These are phyloP conservation scores for Malassezia globosa DNA, from an alignment of 1,284 basidiomycete genomes.

Conservation along the genomic window DNA sequence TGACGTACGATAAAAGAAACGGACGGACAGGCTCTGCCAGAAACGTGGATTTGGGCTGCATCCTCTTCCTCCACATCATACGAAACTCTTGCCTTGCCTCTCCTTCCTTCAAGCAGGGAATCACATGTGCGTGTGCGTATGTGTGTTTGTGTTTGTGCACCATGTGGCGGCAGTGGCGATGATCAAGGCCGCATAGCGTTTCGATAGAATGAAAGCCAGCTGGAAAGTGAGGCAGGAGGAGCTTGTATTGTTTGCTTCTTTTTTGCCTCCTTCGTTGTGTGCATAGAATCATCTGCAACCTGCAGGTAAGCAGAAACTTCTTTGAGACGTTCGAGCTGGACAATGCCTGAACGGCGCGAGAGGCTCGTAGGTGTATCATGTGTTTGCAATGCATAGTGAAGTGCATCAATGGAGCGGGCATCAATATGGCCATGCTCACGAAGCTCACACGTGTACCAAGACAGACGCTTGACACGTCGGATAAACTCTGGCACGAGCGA, in stretches of 20 bases:
- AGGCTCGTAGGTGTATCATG: neutral
- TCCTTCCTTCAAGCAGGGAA: too few relatives aligned
- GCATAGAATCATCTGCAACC: neutral
- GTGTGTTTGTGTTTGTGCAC: too few relatives aligned
- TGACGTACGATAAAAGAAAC: too few relatives aligned
- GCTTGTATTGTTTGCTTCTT: too few relatives aligned
- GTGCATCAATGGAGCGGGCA: neutral
- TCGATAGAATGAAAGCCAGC: conserved; percentile 9
- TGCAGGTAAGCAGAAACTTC: neutral
- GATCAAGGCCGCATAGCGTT: conserved; percentile 2
- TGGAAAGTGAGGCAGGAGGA: too few relatives aligned
- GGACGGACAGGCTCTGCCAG: too few relatives aligned
- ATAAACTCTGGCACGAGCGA: conserved; percentile 15
- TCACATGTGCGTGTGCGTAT: too few relatives aligned
- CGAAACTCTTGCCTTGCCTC: too few relatives aligned
- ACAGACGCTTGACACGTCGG: conserved; percentile 13
- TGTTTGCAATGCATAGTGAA: neutral
- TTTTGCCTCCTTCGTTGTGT: neutral
- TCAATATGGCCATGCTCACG: conserved; percentile 1
- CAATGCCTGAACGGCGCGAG: conserved; percentile 12
- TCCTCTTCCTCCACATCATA: neutral
- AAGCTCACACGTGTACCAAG: conserved; percentile 15
- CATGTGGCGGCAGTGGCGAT: too few relatives aligned
- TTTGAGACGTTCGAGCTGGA: conserved; percentile 10
- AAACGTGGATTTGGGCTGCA: too few relatives aligned